Base-by-base conservation (phyloP, 352 stramenopile genomes). In the Pythium phragmiticola region DNA sequence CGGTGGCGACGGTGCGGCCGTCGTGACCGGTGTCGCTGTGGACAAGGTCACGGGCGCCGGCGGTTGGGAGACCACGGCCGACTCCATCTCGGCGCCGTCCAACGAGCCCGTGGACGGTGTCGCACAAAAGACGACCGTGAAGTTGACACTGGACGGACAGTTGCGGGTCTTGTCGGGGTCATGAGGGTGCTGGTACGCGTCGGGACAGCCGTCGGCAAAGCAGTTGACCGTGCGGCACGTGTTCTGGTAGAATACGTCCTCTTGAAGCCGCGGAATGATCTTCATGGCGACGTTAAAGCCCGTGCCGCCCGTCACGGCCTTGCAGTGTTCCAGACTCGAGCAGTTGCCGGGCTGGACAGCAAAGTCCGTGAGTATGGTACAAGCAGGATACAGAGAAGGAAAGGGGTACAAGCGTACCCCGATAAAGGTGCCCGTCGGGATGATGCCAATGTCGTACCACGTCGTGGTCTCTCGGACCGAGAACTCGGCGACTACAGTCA, bases 231-330 rank as follows among this genome's bases (percentile, higher is more conserved):
- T 76, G 3, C 53, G 55, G 63, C 80, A 89, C 33, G 66, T 67
- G 23, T 59, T 57, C 12, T 56, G 37, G 34, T 56, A 37, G 17
- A 59, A 33, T 4, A 58, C 48, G 16, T 47, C 54, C 0, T 56
- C 33, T 3, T 36, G 19, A 7, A 54, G 45, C 5, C 49, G 26
- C 3, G 80, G 80, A 1, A 69, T 66, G 56, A 89, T 85, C 60
- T 83, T 74, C 70, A 90, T 80, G 16, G 77, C 58, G 14, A 80
- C 74, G 56, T 90, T 90, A 69, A 80, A 90, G 21, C 82, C 82
- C 21, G 68, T 70, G 50, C 80, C 75, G 33, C 76, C 74, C 4
- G 82, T 89, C 51, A 77, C 36, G 4, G 30, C 9, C 65, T 84
- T 83, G 74, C 82, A 90, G 2, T 84, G 69, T 12, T 57, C 68